Base-by-base conservation (phyloP, 257 asterid genomes). In the Solanum habrochaites region DNA sequence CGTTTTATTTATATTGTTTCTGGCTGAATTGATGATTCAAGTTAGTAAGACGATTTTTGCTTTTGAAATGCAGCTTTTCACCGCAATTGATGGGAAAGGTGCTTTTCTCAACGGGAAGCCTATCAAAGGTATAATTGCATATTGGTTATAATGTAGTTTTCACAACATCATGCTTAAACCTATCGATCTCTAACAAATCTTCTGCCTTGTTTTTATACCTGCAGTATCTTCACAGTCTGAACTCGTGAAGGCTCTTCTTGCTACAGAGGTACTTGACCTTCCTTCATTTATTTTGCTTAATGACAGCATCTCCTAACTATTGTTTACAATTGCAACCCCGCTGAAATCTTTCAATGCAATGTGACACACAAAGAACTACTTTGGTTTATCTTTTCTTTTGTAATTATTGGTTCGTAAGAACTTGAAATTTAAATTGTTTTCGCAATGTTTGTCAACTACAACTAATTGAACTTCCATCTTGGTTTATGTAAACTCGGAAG, bases 231-330 rank as follows among this genome's bases (percentile, higher is more conserved):
- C 98, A 89, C 97, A 96, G 90, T 87, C 92, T 80, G 98, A 93
- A 93, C 98, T 96, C 18, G 91, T 94, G 87, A 90, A 92, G 93
- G 92, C 97, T 77, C 96, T 96, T 91, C 98, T 96, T 88, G 95
- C 91, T 83, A 94, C 98, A 27, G 98, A 93, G 98, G 98, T 94
- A 91, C 70, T 78, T 42, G 85, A 47, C 80, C 77, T 12, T 86
- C 78, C 81, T 52, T 75, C 11, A 64, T 64, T 64, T 45, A 13
- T 11, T 4, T 20, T 81, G 43, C 69, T 47, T 16, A 20, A 18
- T 31, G 21, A 49, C 49, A 81, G 29, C 42, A 29, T 81, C 27
- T 80, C 27, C 15, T 58, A 8, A 47, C n/a, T 67, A 82, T 78
- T 77, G 25, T 3, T 43, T 77, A 43, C n/a, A 43, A 77, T 43